A percentile compares a stretch with the other conserved stretches of the same genome.
Conservation (phyloP, 371 early-diverging fungal species). For the Polyrhizophydium stewartii region DNA sequence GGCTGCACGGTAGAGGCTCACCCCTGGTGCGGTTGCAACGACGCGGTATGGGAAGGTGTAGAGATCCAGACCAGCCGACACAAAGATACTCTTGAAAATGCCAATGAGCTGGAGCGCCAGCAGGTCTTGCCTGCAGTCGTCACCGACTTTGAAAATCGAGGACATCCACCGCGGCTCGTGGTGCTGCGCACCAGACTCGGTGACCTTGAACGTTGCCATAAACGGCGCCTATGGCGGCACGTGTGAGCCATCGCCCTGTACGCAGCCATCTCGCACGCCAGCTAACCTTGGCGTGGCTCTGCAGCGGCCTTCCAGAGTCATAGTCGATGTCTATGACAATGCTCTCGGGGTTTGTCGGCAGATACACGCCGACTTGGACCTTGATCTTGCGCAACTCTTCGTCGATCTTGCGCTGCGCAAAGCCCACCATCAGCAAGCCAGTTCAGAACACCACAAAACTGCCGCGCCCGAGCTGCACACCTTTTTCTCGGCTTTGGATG, state of each 20-base stretch:
- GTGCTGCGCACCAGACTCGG: conserved; percentile 3
- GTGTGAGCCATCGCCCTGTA: neutral
- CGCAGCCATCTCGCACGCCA: no score
- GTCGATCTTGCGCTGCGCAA: conserved; percentile 74
- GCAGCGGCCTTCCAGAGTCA: conserved; percentile 92
- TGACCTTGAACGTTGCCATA: conserved; percentile 97
- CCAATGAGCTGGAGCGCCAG: conserved; percentile 97
- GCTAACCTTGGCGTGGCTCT: conserved; percentile 93
- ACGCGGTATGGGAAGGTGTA: conserved; percentile 98
- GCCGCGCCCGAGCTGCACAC: conserved; percentile 18
- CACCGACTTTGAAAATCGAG: conserved; percentile 99
- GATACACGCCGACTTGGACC: conserved; percentile 95
- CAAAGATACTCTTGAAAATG: conserved; percentile 95
- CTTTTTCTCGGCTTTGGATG: conserved; percentile 94
- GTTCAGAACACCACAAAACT: neutral
- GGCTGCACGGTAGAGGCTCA: conserved; percentile 18
- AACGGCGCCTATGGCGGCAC: conserved; percentile 92
- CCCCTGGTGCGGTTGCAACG: conserved; percentile 95
- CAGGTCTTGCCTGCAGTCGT: conserved; percentile 99
- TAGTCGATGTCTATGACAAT: conserved; percentile 94
- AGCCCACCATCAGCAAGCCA: neutral
- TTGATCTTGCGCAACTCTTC: conserved; percentile 93
- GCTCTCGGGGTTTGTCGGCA: conserved; percentile 97
- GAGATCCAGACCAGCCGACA: conserved; percentile 85
- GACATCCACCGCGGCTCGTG: conserved; percentile 52